Evolutionary conservation across 2,329 filamentous ascomycete genomes (phyloP).

Genomic region (Didymella glomerata): DNA sequence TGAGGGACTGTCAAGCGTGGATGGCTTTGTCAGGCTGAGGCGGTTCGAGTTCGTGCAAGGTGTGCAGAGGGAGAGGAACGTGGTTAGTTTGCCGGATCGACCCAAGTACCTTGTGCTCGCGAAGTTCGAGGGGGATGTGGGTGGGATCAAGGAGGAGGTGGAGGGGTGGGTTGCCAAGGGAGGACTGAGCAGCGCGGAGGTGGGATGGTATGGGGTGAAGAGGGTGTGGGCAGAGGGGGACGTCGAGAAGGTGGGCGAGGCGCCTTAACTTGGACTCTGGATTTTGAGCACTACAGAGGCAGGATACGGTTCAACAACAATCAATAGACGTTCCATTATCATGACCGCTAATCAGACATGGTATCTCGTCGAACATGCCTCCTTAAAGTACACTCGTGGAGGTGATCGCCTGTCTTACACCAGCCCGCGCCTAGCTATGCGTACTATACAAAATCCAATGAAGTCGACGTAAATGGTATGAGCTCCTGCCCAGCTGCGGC

Average conservation of each 20-base stretch:
- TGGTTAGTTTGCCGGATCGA: background rate
- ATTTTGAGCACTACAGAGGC: background rate
- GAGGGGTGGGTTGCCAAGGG: background rate
- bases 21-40: conserved; percentile 3
- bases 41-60: conserved; percentile 4
- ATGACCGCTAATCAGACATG: conserved; percentile 18
- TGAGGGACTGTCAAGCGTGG: background rate
- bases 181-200: background rate
- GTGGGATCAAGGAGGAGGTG: background rate
- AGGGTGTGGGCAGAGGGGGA: conserved; percentile 11
- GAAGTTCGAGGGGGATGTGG: background rate
- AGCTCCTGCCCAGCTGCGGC: background rate
- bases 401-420: conserved; percentile 1
- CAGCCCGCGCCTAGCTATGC: conserved; percentile 12
- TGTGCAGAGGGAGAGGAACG: conserved; percentile 2
- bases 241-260: background rate
- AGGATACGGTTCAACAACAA: background rate
- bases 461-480: conserved; percentile 1
- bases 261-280: background rate
- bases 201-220: conserved; percentile 13
- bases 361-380: conserved; percentile 15
- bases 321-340: conserved; percentile 16
- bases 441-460: conserved; percentile 20
- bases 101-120: conserved; percentile 4
- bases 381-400: background rate